phyloP scores from a whole-genome alignment of 2,329 filamentous ascomycete genomes.

The Aspergillus felis region DNA sequence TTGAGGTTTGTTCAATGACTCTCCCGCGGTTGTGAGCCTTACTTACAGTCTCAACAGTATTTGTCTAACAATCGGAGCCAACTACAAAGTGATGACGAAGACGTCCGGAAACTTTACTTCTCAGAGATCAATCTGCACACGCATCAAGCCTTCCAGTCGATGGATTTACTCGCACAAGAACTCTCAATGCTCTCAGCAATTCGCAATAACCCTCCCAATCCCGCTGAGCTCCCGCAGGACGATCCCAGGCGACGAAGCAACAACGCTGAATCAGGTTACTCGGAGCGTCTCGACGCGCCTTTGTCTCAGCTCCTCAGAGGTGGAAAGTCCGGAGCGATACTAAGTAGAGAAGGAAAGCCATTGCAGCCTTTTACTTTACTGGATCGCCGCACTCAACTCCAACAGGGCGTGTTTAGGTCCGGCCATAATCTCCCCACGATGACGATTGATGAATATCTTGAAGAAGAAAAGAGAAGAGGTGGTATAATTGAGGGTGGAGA shows the following conservation, averaged over 20 bases:
- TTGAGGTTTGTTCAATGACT: conserved; percentile 56
- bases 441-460: conserved; percentile 96
- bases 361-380: conserved; percentile 87
- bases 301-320: conserved; percentile 47
- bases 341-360: conserved; percentile 76
- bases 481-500: conserved; percentile 89
- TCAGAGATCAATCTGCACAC: conserved; percentile 69
- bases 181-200: conserved; percentile 75
- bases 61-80: conserved; percentile 56
- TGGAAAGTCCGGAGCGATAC: conserved; percentile 63
- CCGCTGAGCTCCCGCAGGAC: conserved; percentile 29
- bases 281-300: conserved; percentile 69
- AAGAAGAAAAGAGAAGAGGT: conserved; percentile 78
- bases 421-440: conserved; percentile 95
- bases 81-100: conserved; percentile 74
- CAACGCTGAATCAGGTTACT: conserved; percentile 56
- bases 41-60: conserved; percentile 46
- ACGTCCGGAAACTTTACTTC: conserved; percentile 73
- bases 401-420: conserved; percentile 77
- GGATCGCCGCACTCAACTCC: conserved; percentile 69
- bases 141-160: conserved; percentile 76
- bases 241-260: conserved; percentile 44
- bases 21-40: conserved; percentile 13
- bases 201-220: conserved; percentile 46
- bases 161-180: conserved; percentile 86